phyloP scores from a whole-genome alignment of 1,139 yeast species.

The Hemisphaericaspora xylofermentans region DNA sequence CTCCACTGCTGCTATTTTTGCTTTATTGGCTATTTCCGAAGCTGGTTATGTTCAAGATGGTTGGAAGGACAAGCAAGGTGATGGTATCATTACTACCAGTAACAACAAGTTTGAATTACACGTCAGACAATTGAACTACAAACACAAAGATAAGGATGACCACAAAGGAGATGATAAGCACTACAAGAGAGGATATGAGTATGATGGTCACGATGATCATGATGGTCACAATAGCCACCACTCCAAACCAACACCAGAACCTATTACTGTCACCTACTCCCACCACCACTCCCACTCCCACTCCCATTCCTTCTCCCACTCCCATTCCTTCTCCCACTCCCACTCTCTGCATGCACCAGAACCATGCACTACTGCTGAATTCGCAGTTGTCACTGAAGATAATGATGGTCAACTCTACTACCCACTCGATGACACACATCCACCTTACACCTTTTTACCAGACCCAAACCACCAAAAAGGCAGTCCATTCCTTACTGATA shows the following conservation, averaged over 20 bases:
- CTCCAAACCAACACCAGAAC: no score
- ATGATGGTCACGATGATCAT: no score
- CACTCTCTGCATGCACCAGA: neutral
- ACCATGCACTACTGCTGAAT: constrained; percentile 4
- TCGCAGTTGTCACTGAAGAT: constrained; percentile 2
- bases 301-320: no score
- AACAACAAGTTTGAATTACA: constrained; percentile 35
- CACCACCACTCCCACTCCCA: no score
- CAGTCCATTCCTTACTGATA: neutral
- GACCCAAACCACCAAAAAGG: neutral
- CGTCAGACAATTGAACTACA: constrained; percentile 1
- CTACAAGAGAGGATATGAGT: constrained; percentile 11
- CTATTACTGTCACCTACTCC: no score
- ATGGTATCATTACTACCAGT: constrained; percentile 33
- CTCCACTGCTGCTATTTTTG: constrained; percentile 4
- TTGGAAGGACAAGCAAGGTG: constrained; percentile 15
- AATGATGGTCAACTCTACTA: constrained; percentile 4
- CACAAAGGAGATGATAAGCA: constrained; percentile 12
- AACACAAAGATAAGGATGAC: constrained; percentile 10
- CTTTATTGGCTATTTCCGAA: constrained; percentile 19
- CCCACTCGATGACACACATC: constrained; percentile 1
- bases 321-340: constrained; percentile 6
- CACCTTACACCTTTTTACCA: constrained; percentile 1
- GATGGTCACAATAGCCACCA: no score
- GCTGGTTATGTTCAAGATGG: constrained; percentile 22